phyloP scores from a whole-genome alignment of 1,284 basidiomycete genomes.

The Rhodotorula sp. region DNA sequence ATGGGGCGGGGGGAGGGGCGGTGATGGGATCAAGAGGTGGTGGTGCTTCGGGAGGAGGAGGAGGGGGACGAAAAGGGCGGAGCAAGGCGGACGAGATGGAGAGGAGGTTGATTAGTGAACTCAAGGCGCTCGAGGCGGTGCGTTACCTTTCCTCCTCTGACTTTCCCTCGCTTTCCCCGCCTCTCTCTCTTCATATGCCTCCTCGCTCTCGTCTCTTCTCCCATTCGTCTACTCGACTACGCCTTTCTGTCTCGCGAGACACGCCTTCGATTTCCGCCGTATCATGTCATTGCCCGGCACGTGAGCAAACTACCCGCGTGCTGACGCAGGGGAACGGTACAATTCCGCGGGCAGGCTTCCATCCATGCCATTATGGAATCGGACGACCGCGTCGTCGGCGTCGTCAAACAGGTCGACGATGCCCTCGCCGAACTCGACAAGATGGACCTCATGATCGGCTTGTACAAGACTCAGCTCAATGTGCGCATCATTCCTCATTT shows the following conservation, averaged over 20 bases:
- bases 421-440: conserved; percentile 46
- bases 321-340: no score
- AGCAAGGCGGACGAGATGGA: conserved; percentile 86
- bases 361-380: conserved; percentile 96
- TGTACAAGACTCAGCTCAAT: conserved; percentile 91
- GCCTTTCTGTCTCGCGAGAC: no score
- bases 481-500: conserved; percentile 54
- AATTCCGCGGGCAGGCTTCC: conserved; percentile 65
- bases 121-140: conserved; percentile 86
- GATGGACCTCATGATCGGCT: conserved; percentile 61
- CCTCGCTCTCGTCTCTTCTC: no score
- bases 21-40: conserved; percentile 54
- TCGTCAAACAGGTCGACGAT: conserved; percentile 64
- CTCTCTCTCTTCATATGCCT: no score
- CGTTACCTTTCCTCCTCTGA: conserved; percentile 26
- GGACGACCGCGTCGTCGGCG: conserved; percentile 75
- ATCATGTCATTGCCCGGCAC: no score
- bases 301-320: no score
- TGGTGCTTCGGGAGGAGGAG: conserved; percentile 30
- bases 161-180: not conserved
- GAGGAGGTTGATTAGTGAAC: conserved; percentile 75
- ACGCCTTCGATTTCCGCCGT: no score
- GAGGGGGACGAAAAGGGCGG: conserved; percentile 49
- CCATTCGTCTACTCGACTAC: no score
- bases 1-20: conserved; percentile 30